A percentile compares a stretch with the other conserved stretches of the same genome.
phyloP scores from a whole-genome alignment of 495 filamentous ascomycete genomes.

The Aspergillus saccharolyticus region DNA sequence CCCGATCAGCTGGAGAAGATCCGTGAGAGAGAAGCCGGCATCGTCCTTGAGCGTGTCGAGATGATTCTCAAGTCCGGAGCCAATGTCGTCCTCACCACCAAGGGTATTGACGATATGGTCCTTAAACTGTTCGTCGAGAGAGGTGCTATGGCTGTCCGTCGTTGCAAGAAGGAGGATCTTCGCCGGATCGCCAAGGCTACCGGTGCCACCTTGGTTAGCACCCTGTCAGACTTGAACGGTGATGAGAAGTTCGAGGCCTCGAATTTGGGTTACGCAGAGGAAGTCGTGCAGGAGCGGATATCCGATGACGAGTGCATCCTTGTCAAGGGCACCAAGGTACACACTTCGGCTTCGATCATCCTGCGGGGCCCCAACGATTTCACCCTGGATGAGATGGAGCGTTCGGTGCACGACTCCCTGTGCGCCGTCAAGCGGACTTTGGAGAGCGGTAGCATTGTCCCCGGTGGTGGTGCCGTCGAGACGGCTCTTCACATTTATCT shows the following conservation, averaged over 20 bases:
- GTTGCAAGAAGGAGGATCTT: slow-evolving; percentile 99
- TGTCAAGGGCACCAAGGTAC: slow-evolving; percentile 90
- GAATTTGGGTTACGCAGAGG: slow-evolving; percentile 83
- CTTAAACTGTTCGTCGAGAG: slow-evolving; percentile 93
- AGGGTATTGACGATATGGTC: slow-evolving; percentile 95
- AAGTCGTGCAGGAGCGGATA: slow-evolving; percentile 93
- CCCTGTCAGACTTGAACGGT: slow-evolving; percentile 92
- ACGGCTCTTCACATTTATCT: slow-evolving; percentile 99
- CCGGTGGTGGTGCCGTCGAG: slow-evolving; percentile 93
- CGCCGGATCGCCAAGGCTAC: slow-evolving; percentile 94
- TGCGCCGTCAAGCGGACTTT: slow-evolving; percentile 96
- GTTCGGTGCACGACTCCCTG: slow-evolving; percentile 93
- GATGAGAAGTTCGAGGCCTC: slow-evolving; percentile 95
- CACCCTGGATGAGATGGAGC: slow-evolving; percentile 98
- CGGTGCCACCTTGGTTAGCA: slow-evolving; percentile 85
- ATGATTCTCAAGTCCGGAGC: slow-evolving; percentile 97
- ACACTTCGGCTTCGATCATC: slow-evolving; percentile 92
- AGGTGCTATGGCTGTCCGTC: slow-evolving; percentile 91
- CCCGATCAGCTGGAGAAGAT: slow-evolving; percentile 97
- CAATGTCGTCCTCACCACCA: slow-evolving; percentile 94
- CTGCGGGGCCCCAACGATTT: slow-evolving; percentile 95
- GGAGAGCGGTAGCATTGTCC: slow-evolving; percentile 94
- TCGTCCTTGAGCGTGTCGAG: slow-evolving; percentile 91
- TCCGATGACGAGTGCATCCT: slow-evolving; percentile 99
- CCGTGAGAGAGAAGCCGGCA: slow-evolving; percentile 80